These are phyloP conservation scores for Scytalidium sp. DNA, from an alignment of 2,329 filamentous ascomycete species.

Conservation along the genomic window DNA sequence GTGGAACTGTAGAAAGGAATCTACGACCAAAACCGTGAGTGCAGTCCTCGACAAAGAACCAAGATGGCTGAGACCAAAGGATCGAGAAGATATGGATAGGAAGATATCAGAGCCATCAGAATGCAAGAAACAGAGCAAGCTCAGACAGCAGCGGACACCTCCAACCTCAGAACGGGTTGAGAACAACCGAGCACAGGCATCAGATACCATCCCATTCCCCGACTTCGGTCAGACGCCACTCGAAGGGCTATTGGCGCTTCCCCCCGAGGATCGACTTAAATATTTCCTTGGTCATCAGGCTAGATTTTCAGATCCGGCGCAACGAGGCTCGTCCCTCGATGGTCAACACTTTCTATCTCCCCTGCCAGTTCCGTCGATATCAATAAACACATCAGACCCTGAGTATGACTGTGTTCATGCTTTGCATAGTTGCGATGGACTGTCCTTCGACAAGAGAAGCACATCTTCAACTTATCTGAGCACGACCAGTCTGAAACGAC, in stretches of 20 bases:
- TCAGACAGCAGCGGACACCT: background rate
- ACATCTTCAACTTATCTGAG: background rate
- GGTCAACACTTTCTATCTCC: background rate
- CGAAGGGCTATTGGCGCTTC: background rate
- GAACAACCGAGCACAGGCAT: background rate
- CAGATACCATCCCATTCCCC: background rate
- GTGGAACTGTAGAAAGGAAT: constrained; percentile 45
- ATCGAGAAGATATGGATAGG: constrained; percentile 47
- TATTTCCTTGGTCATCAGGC: background rate
- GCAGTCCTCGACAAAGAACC: constrained; percentile 56
- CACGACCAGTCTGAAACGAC: constrained; percentile 11
- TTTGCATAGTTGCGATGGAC: constrained; percentile 10
- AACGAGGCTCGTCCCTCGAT: background rate
- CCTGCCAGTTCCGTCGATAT: background rate
- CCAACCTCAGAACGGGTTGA: background rate
- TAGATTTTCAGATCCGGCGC: background rate
- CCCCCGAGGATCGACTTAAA: background rate
- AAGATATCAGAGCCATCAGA: constrained; percentile 43
- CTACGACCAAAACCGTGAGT: constrained; percentile 56
- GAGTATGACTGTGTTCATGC: background rate
- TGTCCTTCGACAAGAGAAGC: constrained; percentile 8
- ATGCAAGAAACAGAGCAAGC: constrained; percentile 33
- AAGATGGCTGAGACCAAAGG: constrained; percentile 53
- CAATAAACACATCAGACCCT: background rate
- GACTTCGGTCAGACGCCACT: background rate